Conservation (phyloP, 495 filamentous ascomycete genomes). For the Aspergillus baeticus region DNA sequence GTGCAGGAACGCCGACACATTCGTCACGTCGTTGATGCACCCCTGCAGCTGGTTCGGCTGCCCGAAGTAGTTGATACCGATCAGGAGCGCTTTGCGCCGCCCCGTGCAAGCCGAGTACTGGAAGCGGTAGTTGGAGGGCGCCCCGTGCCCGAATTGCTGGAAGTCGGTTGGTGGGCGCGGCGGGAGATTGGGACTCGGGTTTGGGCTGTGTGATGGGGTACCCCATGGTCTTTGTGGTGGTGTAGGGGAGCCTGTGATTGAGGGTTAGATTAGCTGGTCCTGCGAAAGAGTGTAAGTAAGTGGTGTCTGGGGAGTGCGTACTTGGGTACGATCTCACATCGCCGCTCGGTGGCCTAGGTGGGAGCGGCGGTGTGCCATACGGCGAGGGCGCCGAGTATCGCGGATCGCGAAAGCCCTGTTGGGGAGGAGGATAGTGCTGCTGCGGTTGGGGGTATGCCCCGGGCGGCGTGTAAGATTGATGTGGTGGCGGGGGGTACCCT, state of each 20-base stretch:
- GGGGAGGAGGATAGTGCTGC: constrained; percentile 3
- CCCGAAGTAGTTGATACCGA: constrained; percentile 96
- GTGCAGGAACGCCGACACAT: constrained; percentile 90
- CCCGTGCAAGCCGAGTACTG: constrained; percentile 92
- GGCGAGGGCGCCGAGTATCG: constrained; percentile 17
- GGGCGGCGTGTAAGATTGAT: constrained; percentile 22
- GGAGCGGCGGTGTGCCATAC: constrained; percentile 20
- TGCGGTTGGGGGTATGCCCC: constrained; percentile 18
- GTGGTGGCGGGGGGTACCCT: constrained; percentile 2
- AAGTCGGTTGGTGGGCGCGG: constrained; percentile 38
- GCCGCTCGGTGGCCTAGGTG: constrained; percentile 16
- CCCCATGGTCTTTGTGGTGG: too few species aligned
- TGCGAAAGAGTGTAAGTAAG: too few species aligned
- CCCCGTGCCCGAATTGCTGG: constrained; percentile 70
- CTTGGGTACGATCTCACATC: constrained; percentile 16
- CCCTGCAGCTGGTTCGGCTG: constrained; percentile 85
- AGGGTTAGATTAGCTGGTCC: too few species aligned
- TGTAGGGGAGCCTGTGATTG: too few species aligned
- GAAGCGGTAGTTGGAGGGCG: constrained; percentile 76
- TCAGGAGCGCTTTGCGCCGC: constrained; percentile 83
- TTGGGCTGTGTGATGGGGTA: too few species aligned
- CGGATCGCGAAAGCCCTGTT: constrained; percentile 13
- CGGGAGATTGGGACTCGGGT: constrained; percentile 23
- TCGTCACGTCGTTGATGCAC: constrained; percentile 97
- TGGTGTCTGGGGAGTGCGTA: not conserved